Base-by-base conservation (phyloP, 768 basidiomycete species). In the Russula foetens region DNA sequence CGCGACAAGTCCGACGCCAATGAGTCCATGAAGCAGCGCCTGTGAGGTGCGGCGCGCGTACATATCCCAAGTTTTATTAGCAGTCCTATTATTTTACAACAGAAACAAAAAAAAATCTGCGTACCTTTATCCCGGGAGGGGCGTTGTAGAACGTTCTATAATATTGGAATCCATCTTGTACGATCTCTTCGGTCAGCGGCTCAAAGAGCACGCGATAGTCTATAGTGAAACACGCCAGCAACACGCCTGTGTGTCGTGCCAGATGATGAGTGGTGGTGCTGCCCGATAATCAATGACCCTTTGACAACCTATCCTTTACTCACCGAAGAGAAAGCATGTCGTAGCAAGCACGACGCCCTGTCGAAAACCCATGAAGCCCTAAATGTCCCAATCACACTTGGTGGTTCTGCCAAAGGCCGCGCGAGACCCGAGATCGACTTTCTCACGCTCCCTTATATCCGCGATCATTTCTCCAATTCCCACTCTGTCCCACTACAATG, bases 61-160 rank as follows among this genome's bases (percentile, higher is more conserved):
- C 48, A 53, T 24, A 17, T 29, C n/a, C 47, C 31, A 33, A 21
- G 5, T 49, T 43, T 53, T 4, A 9, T 23, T 35, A 14, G 19
- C n/a, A 4, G 38, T 26, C 45, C 46, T 35, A n/a, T 7, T 11
- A 35, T 11, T 7, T 11, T 12, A 5, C 8, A 35, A 35, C 4
- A 35, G 14, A 35, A 44, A 38, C 39, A 12, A 39, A 14, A 28
- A 51, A 46, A 62, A 54, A 39, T 26, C n/a, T 9, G 38, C 80
- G 48, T 59, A 90, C 93, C 84, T 94, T 95, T 75, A 97, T 92
- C 44, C 92, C 95, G 28, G 87, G 88, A 3, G 95, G 95, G 1
- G 95, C 85, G 71, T 92, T 90, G 75, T 83, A 96, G 76, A 97
- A 98, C 26, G 91, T 94, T 52, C 82, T 82, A 71, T 98, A 98